Evolutionary conservation across 768 basidiomycete genomes (phyloP).

Genomic region (Pleurotus citrinopileatus): DNA sequence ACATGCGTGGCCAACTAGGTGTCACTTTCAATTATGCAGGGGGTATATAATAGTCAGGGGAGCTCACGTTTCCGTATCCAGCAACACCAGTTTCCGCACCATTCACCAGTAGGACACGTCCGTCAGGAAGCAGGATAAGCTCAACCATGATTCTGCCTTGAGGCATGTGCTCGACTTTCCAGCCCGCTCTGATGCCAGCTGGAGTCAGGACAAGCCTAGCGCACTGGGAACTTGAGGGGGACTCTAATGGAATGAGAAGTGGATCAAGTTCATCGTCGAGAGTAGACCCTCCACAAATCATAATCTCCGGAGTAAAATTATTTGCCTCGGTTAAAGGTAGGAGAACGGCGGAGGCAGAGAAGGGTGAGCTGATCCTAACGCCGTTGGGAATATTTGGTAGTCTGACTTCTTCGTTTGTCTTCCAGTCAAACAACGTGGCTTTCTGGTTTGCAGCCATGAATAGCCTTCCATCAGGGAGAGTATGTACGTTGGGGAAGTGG

Average conservation of each 20-base stretch:
- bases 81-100: conserved; percentile 42
- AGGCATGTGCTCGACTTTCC: conserved; percentile 45
- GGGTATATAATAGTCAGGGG: conserved; percentile 1
- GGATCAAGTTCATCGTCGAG: conserved; percentile 26
- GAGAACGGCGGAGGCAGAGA: conserved; percentile 34
- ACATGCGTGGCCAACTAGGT: conserved; percentile 24
- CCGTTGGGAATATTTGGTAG: conserved; percentile 42
- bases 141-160: conserved; percentile 37
- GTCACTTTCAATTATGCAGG: neutral
- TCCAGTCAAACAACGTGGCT: conserved; percentile 40
- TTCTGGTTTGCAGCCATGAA: conserved; percentile 40
- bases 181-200: conserved; percentile 39
- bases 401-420: conserved; percentile 33
- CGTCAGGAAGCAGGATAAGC: conserved; percentile 36
- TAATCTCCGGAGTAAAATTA: conserved; percentile 39
- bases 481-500: conserved; percentile 23
- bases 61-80: conserved; percentile 29
- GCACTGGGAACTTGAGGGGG: conserved; percentile 40
- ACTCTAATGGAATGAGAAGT: conserved; percentile 29
- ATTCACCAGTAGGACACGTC: conserved; percentile 38
- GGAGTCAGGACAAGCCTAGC: conserved; percentile 37
- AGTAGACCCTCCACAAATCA: conserved; percentile 44
- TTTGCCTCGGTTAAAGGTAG: conserved; percentile 34
- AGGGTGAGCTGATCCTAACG: conserved; percentile 39
- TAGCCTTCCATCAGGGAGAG: conserved; percentile 40